Conservation (phyloP, 148 eudicot genomes). For the Camellia granthamiana region DNA sequence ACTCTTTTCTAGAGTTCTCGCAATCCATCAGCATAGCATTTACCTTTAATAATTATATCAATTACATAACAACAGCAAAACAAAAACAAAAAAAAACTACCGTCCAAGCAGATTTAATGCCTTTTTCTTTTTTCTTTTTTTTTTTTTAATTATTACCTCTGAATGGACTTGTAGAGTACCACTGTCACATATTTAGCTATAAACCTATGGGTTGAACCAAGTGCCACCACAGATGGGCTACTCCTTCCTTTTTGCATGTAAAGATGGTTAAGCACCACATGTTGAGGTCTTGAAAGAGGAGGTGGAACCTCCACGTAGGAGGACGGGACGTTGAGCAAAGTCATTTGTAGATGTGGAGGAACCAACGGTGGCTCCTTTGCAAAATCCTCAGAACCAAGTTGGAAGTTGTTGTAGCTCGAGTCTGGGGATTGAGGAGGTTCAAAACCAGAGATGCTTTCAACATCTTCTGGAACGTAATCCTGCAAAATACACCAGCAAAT, state of each 20-base stretch:
- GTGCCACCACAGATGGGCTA: conserved; percentile 78
- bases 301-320: conserved; percentile 29
- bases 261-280: conserved; percentile 90
- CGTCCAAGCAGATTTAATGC: not conserved
- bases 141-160: conserved; percentile 37
- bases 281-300: conserved; percentile 60
- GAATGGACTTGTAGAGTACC: conserved; percentile 79
- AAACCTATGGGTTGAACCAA: conserved; percentile 77
- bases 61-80: conserved; percentile 7
- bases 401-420: conserved; percentile 56
- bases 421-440: conserved; percentile 81
- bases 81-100: conserved; percentile 2
- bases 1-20: not conserved
- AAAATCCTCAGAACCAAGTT: conserved; percentile 65
- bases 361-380: conserved; percentile 76
- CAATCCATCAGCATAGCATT: not conserved
- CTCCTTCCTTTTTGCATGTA: conserved; percentile 71
- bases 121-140: conserved; percentile 38
- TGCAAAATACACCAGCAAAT: conserved; percentile 24
- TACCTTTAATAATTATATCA: not conserved
- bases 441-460: conserved; percentile 73
- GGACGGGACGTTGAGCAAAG: conserved; percentile 50
- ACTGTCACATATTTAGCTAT: conserved; percentile 81
- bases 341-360: conserved; percentile 74
- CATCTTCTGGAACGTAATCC: conserved; percentile 79